Conservation (phyloP, 768 basidiomycete genomes). For the Tricholoma flavovirens region DNA sequence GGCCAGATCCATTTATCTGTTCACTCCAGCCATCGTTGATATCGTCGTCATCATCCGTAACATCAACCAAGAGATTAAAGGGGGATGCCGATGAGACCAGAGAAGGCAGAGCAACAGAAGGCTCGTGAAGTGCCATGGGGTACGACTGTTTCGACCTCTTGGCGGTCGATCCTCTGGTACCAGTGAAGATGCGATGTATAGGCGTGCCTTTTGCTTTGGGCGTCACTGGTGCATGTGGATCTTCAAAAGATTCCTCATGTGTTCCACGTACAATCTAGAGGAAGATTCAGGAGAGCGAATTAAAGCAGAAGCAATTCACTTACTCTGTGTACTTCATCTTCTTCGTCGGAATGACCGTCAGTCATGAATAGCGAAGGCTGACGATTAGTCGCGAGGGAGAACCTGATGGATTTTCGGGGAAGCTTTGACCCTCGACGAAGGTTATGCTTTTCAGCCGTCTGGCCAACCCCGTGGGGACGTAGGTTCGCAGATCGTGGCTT, state of each 20-base stretch:
- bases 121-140: conserved; percentile 16
- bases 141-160: conserved; percentile 17
- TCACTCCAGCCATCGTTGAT: background rate
- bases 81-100: conserved; percentile 6
- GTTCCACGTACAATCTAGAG: conserved; percentile 22
- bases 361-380: conserved; percentile 18
- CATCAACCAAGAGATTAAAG: conserved; percentile 1
- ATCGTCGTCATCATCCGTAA: conserved; percentile 1
- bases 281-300: background rate
- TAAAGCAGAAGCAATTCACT: background rate
- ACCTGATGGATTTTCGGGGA: conserved; percentile 20
- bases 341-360: conserved; percentile 1
- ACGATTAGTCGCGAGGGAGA: conserved; percentile 20
- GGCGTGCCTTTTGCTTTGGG: conserved; percentile 13
- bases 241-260: conserved; percentile 17
- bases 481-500: background rate
- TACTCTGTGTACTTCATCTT: conserved; percentile 21
- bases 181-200: conserved; percentile 27
- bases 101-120: conserved; percentile 14
- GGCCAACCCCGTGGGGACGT: background rate
- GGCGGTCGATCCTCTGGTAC: conserved; percentile 14
- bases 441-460: background rate
- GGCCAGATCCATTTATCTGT: background rate
- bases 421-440: background rate
- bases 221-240: conserved; percentile 13